phyloP scores from a whole-genome alignment of 2,329 filamentous ascomycete genomes.

The Lasiodiplodia citricola region DNA sequence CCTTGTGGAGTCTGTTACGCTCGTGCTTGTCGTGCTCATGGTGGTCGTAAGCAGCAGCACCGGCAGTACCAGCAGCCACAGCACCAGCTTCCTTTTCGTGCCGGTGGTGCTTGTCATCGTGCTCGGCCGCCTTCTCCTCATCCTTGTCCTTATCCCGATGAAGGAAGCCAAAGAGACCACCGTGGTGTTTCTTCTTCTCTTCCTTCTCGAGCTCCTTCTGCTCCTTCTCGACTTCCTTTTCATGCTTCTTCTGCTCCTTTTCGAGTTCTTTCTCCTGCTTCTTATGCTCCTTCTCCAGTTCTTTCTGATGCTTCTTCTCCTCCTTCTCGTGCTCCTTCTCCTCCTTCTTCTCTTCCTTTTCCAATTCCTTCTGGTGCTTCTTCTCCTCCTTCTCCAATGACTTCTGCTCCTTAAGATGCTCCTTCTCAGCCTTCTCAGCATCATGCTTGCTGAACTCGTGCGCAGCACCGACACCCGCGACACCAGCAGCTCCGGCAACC shows the following conservation, averaged over 20 bases:
- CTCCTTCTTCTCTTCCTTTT: too few species aligned
- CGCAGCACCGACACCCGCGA: constrained; percentile 35
- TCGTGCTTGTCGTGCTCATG: constrained; percentile 36
- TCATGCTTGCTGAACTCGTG: constrained; percentile 38
- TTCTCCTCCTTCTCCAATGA: too few species aligned
- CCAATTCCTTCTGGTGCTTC: too few species aligned
- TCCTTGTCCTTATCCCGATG: constrained; percentile 48
- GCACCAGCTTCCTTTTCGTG: constrained; percentile 35
- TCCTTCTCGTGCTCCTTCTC: too few species aligned
- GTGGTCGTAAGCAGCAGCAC: constrained; percentile 33
- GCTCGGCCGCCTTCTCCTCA: constrained; percentile 24
- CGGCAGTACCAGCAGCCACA: constrained; percentile 31
- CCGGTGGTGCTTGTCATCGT: constrained; percentile 29
- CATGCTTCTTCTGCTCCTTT: constrained; percentile 31
- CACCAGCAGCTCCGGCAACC: constrained; percentile 33
- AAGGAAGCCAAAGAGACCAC: constrained; percentile 45
- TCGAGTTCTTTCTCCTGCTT: constrained; percentile 29
- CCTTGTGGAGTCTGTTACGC: constrained; percentile 48
- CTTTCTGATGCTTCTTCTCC: constrained; percentile 20
- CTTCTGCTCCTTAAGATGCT: too few species aligned
- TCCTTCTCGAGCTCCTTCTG: constrained; percentile 29
- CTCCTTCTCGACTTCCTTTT: constrained; percentile 29
- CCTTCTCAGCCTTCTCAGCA: constrained; percentile 32
- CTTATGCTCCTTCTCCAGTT: constrained; percentile 23
- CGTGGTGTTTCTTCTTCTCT: constrained; percentile 44